Evolutionary conservation across 2,329 filamentous ascomycete species (phyloP).

Genomic region (Fusarium austroafricanum): DNA sequence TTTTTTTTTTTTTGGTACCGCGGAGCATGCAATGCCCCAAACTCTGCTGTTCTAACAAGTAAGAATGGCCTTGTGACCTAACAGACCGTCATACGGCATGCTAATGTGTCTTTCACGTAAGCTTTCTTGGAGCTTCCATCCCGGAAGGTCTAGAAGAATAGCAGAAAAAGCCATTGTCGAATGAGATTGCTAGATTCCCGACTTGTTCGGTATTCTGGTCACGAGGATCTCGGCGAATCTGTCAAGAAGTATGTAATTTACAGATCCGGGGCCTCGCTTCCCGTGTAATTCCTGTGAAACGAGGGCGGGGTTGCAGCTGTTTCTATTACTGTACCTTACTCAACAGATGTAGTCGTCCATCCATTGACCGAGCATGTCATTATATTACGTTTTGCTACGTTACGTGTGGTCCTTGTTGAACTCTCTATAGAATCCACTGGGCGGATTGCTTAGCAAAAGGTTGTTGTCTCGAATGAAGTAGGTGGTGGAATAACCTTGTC

Average conservation of each 20-base stretch:
- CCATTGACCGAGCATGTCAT: slow-evolving; percentile 21
- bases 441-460: slow-evolving; percentile 5
- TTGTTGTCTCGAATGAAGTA: slow-evolving; percentile 19
- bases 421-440: slow-evolving; percentile 1
- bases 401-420: slow-evolving; percentile 24
- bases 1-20: background rate
- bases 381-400: slow-evolving; percentile 46
- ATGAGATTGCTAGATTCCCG: slow-evolving; percentile 34
- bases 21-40: slow-evolving; percentile 17
- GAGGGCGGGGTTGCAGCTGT: slow-evolving; percentile 37
- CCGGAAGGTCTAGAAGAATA: slow-evolving; percentile 17
- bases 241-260: slow-evolving; percentile 7
- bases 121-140: background rate
- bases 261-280: slow-evolving; percentile 28
- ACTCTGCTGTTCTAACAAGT: slow-evolving; percentile 9
- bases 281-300: slow-evolving; percentile 9
- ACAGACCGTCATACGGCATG: slow-evolving; percentile 9
- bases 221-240: slow-evolving; percentile 37
- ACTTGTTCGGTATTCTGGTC: slow-evolving; percentile 24
- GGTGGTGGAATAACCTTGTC: slow-evolving; percentile 32
- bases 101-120: background rate
- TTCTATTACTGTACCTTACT: slow-evolving; percentile 42
- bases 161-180: slow-evolving; percentile 36
- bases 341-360: slow-evolving; percentile 35
- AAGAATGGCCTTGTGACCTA: slow-evolving; percentile 17